Evolutionary conservation across 73 alveolate genomes (phyloP).

Genomic region (Paramecium sonneborni): DNA sequence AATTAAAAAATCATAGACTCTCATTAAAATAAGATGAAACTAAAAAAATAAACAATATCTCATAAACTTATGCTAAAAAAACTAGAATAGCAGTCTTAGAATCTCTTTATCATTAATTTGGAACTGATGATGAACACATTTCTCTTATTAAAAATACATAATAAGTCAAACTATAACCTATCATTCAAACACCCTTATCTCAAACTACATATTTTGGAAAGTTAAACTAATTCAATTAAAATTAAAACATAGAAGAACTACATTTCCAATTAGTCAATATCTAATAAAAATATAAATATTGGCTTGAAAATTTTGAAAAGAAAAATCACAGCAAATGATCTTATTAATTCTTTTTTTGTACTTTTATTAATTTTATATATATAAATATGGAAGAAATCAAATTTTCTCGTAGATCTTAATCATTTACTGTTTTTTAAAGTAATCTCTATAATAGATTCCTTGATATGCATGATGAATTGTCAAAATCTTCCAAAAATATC

Average conservation of each 20-base stretch:
- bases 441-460: neutral
- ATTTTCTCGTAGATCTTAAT: neutral
- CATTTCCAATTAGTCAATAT: neutral
- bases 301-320: slow-evolving; percentile 17
- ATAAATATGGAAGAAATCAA: neutral
- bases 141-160: neutral
- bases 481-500: neutral
- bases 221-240: neutral
- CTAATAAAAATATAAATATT: neutral
- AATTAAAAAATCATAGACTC: neutral
- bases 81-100: neutral
- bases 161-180: neutral
- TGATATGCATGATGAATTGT: slow-evolving; percentile 14
- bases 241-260: neutral
- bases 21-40: neutral
- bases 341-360: neutral
- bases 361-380: neutral
- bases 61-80: neutral
- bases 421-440: neutral
- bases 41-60: neutral
- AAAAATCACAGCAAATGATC: neutral
- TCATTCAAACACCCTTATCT: neutral
- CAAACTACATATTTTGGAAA: neutral
- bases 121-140: slow-evolving; percentile 40
- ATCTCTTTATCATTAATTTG: neutral